Percentiles rank a stretch among this genome's conserved stretches.
Conservation (phyloP, 306 rosid species). For the Herpetospermum pedunculosum region DNA sequence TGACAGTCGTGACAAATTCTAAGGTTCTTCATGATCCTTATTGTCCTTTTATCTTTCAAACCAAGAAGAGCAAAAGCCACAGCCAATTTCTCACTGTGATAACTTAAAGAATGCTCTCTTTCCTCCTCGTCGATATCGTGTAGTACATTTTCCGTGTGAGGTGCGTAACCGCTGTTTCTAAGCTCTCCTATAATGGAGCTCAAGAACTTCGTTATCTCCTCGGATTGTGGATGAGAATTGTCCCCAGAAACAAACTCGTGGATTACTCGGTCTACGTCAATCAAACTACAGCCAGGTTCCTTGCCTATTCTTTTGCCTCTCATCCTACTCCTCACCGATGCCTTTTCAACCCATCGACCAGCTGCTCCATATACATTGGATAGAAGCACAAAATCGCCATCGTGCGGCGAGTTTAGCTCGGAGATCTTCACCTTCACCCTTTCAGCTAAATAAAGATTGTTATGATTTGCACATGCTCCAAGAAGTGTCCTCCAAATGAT, state of each 20-base stretch:
- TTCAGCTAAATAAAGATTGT: conserved; percentile 37
- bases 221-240: conserved; percentile 35
- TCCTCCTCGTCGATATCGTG: conserved; percentile 55
- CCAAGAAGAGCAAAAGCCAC: conserved; percentile 44
- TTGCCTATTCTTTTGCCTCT: conserved; percentile 33
- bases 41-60: conserved; percentile 29
- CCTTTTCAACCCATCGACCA: conserved; percentile 47
- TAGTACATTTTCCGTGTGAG: conserved; percentile 27
- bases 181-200: conserved; percentile 21
- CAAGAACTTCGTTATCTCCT: conserved; percentile 25
- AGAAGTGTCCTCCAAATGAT: conserved; percentile 58
- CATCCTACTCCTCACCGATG: conserved; percentile 35
- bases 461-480: conserved; percentile 49
- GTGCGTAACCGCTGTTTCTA: conserved; percentile 33
- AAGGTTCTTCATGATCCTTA: conserved; percentile 50
- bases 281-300: conserved; percentile 39
- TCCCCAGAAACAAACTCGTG: conserved; percentile 55
- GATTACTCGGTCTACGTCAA: conserved; percentile 32
- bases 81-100: conserved; percentile 54
- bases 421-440: conserved; percentile 30
- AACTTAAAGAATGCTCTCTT: conserved; percentile 40
- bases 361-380: conserved; percentile 45
- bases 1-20: conserved; percentile 53
- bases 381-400: conserved; percentile 50
- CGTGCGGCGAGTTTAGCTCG: conserved; percentile 36